Base-by-base conservation (phyloP, 202 grass and related monocot species). In the Brachypodium distachyon region DNA sequence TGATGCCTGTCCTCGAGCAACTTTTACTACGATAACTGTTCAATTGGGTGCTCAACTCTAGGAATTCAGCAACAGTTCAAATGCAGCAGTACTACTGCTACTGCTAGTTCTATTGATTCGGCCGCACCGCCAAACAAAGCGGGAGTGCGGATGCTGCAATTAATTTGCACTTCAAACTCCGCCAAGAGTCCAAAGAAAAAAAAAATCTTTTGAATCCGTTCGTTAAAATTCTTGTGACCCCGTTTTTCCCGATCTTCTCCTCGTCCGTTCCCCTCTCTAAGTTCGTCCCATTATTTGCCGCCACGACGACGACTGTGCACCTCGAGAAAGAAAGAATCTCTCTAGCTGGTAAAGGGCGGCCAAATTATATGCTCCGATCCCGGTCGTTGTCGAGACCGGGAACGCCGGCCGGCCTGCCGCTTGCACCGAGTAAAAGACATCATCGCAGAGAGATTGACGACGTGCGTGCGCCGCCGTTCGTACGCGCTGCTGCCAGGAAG, bases 351-450 rank as follows among this genome's bases (percentile, higher is more conserved):
- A 28, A n/a, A 84, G 86, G 86, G 86, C 81, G 86, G 8, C 81
- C 86, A 81, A n/a, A 64, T 27, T 21, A 29, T 27, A 61, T 39
- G 34, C 47, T 67, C 64, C 64, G 57, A n/a, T 74, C 51, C 51
- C 61, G 27, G 43, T 21, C 66, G 22, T 39, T 1, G 0, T 47
- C 26, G 29, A 25, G 46, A 29, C 52, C 62, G 56, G 64, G 13
- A 28, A 36, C 51, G 40, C n/a, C 80, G 19, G 81, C 68, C 70
- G 81, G 81, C 86, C 86, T 65, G 86, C 86, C 86, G 70, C 81
- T n/a, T 88, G 63, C 63, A 84, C 81, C 70, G 76, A 34, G 66
- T 41, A 48, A 48, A 7, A 9, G 25, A 71, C 47, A 65, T n/a
- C n/a, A n/a, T n/a, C 17, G 22, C 7, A 18, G 66, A 32, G 57